Evolutionary conservation across 78 protist species (phyloP).

Genomic region (Andalucia godoyi): DNA sequence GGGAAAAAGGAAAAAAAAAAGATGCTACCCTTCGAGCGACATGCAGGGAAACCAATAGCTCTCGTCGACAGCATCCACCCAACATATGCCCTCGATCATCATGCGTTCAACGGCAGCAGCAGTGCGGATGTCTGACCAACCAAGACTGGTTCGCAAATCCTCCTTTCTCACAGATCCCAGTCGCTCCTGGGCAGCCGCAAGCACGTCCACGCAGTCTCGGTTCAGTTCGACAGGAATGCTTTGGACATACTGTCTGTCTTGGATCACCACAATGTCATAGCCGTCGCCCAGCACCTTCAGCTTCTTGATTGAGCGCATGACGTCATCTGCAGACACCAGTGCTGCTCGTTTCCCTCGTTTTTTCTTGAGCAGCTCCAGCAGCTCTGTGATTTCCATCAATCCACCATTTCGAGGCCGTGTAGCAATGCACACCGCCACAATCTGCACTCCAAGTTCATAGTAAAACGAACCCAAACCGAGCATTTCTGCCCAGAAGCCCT

Average conservation of each 20-base stretch:
- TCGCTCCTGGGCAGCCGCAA: too few relatives aligned
- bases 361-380: conserved; percentile 22
- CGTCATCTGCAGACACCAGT: background rate
- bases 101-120: too few relatives aligned
- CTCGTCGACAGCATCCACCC: too few relatives aligned
- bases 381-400: conserved; percentile 40
- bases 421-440: conserved; percentile 65
- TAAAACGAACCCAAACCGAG: conserved; percentile 93
- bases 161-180: too few relatives aligned
- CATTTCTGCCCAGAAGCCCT: conserved; percentile 86
- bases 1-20: too few relatives aligned
- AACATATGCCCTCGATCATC: too few relatives aligned
- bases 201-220: background rate
- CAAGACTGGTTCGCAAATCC: too few relatives aligned
- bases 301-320: background rate
- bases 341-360: background rate
- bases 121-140: too few relatives aligned
- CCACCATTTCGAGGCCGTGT: conserved; percentile 78
- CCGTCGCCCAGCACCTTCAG: conserved; percentile 6
- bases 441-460: conserved; percentile 84
- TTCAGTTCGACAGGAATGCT: conserved; percentile 3
- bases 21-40: too few relatives aligned
- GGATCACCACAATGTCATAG: background rate
- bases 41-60: too few relatives aligned
- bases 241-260: background rate